Base-by-base conservation (phyloP, 768 basidiomycete genomes). In the Kwoniella dendrophila region DNA sequence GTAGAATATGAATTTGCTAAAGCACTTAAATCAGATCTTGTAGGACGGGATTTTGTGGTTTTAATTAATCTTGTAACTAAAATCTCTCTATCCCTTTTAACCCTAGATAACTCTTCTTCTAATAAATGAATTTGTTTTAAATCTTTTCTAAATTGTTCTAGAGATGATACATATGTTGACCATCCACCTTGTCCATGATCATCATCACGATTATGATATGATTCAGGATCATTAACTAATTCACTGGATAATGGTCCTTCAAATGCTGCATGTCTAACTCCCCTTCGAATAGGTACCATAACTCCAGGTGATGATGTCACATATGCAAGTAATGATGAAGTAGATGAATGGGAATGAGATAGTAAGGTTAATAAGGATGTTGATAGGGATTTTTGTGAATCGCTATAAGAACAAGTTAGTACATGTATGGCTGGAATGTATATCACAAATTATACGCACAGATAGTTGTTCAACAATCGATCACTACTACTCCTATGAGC, bases 221-320 rank as follows among this genome's bases (percentile, higher is more conserved):
- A 45, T 2, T 63, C 67, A 11, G 59, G 59, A 40, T 64, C 49
- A n/a, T 68, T 67, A 26, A 66, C 50, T 18, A 70, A 38, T 6
- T 71, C 66, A 5, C 64, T 40, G 4, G 72, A 70, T 22, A 76
- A 66, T 10, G 76, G 76, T 2, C 78, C 78, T 59, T 79, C 78
- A 59, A 79, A 79, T 0, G 69, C 76, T 6, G 78, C 76, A 65
- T 79, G 73, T 27, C 76, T 76, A 22, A 79, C 78, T 0, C 71
- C 59, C 45, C 71, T 65, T 22, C 78, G 73, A 32, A 79, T 68
- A 30, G 73, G 72, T 18, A 57, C 69, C 32, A 72, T 55, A 18
- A 79, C 74, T 20, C 78, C 78, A 11, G 78, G 74, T 0, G 78
- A 79, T 14, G 78, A 79, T 24, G 78, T 79, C 8, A 75, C 73